Conservation (phyloP, 2,329 filamentous ascomycete species). For the Colletotrichum orbiculare region DNA sequence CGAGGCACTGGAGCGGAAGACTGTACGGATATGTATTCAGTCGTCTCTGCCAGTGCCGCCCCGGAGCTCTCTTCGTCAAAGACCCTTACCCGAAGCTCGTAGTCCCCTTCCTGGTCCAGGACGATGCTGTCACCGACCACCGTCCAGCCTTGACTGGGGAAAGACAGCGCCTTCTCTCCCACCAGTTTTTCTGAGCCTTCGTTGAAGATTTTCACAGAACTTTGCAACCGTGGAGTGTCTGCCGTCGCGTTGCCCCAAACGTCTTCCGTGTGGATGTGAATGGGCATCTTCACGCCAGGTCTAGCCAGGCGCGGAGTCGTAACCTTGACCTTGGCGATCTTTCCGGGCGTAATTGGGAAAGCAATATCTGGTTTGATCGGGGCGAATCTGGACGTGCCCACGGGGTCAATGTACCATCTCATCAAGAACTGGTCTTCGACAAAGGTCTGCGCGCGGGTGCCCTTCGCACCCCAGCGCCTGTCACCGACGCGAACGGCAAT, state of each 20-base stretch:
- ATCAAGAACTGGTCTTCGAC: constrained; percentile 48
- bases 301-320: constrained; percentile 39
- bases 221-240: constrained; percentile 28
- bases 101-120: constrained; percentile 17
- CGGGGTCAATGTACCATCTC: constrained; percentile 51
- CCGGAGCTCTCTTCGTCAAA: background rate
- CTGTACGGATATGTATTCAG: constrained; percentile 38
- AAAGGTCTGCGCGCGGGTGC: constrained; percentile 49
- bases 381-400: constrained; percentile 48
- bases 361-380: constrained; percentile 47
- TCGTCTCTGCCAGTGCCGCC: background rate
- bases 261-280: constrained; percentile 43
- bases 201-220: background rate
- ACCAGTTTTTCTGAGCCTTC: background rate
- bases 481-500: constrained; percentile 48
- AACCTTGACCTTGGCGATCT: constrained; percentile 37
- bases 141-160: constrained; percentile 28
- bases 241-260: constrained; percentile 43
- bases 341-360: constrained; percentile 41
- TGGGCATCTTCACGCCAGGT: constrained; percentile 37
- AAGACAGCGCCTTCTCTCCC: background rate
- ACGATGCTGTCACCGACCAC: background rate
- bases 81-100: constrained; percentile 14
- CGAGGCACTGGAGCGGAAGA: constrained; percentile 40
- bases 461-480: constrained; percentile 44